A percentile compares a stretch with the other conserved stretches of the same genome.
Evolutionary conservation across 495 filamentous ascomycete genomes (phyloP).

Genomic region (Pseudotulostoma volvatum): DNA sequence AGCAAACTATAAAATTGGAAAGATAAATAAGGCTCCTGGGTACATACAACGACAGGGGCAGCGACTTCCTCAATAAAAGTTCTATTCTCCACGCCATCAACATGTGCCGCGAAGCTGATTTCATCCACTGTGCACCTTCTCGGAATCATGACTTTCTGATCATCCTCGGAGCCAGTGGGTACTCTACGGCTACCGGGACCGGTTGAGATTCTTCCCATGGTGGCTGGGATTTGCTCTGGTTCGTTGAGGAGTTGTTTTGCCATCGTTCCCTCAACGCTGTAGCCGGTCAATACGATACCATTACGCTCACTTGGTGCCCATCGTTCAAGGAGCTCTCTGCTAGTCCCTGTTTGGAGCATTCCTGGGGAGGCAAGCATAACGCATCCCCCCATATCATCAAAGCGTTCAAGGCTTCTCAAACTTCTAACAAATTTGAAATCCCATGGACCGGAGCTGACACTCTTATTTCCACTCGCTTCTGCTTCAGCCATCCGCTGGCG

Average conservation of each 20-base stretch:
- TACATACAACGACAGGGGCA: conserved; percentile 76
- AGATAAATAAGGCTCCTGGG: not conserved
- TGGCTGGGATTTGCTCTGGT: conserved; percentile 78
- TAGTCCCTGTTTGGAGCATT: conserved; percentile 94
- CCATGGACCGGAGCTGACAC: conserved; percentile 71
- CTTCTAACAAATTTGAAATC: conserved; percentile 86
- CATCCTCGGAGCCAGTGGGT: conserved; percentile 32
- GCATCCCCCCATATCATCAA: conserved; percentile 88
- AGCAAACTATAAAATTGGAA: not conserved
- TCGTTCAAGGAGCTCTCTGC: conserved; percentile 75
- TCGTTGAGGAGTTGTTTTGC: conserved; percentile 86
- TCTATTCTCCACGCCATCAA: conserved; percentile 87
- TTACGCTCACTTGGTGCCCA: conserved; percentile 95
- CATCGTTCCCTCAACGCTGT: conserved; percentile 97
- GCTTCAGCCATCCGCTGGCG: conserved; percentile 74
- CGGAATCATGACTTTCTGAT: conserved; percentile 79
- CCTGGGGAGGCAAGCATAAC: conserved; percentile 95
- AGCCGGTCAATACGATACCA: conserved; percentile 92
- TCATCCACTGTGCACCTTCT: conserved; percentile 83
- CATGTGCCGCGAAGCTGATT: conserved; percentile 87
- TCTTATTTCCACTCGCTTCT: conserved; percentile 55
- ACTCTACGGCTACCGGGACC: conserved; percentile 39
- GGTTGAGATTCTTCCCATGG: conserved; percentile 58
- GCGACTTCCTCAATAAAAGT: conserved; percentile 88
- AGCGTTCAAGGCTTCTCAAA: conserved; percentile 80